These are phyloP conservation scores for Syzygium jambos DNA, from an alignment of 345 rosid genomes.

Conservation along the genomic window DNA sequence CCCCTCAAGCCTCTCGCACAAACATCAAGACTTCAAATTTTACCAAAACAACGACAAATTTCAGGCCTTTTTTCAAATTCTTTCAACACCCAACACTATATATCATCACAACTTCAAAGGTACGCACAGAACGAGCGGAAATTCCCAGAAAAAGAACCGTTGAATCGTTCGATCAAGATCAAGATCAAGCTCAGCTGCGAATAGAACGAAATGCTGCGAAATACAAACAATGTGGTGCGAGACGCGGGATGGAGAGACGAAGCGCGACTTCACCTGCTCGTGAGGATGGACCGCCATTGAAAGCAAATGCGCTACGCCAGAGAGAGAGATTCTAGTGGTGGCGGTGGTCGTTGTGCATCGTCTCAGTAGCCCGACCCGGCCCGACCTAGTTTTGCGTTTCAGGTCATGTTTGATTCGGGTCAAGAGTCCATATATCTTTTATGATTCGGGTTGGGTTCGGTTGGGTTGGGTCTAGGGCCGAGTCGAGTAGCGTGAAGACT, in stretches of 20 bases:
- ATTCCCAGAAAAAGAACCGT: background rate
- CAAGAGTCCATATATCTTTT: too few species aligned
- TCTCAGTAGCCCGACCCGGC: too few species aligned
- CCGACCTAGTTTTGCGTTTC: too few species aligned
- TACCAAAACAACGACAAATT: background rate
- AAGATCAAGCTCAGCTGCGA: too few species aligned
- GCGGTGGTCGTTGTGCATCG: too few species aligned
- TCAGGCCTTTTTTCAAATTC: background rate
- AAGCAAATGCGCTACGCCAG: too few species aligned
- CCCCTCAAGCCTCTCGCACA: background rate
- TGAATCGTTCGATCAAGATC: background rate
- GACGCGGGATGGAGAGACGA: background rate
- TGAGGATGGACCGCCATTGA: constrained; percentile 15
- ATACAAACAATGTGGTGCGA: background rate
- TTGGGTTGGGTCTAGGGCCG: too few species aligned
- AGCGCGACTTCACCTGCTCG: constrained; percentile 13
- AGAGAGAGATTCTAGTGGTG: too few species aligned
- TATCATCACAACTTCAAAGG: background rate
- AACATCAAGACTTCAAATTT: background rate
- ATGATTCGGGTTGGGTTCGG: too few species aligned
- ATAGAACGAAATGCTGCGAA: background rate
- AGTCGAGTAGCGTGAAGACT: too few species aligned
- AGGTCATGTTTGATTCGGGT: too few species aligned
- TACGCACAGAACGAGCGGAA: background rate
- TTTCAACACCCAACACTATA: background rate